Conservation (phyloP, 75 land plant genomes). For the Ceratopteris richardii region DNA sequence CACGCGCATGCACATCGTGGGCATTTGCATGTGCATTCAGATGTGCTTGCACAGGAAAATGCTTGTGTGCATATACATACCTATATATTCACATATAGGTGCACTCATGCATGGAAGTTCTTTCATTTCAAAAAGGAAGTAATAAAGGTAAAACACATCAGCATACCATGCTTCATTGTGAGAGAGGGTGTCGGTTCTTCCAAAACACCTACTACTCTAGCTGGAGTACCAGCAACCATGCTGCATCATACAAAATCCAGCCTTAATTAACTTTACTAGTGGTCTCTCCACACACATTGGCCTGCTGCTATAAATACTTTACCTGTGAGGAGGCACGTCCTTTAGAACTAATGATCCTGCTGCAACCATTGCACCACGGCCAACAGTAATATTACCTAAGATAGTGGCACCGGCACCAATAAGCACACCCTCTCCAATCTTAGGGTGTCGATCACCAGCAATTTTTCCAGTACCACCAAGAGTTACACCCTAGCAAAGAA, state of each 20-base stretch:
- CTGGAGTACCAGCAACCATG: slow-evolving; percentile 83
- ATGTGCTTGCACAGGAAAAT: no score
- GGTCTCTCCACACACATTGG: no score
- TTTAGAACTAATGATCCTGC: slow-evolving; percentile 86
- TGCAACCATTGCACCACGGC: slow-evolving; percentile 84
- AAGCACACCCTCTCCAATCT: slow-evolving; percentile 71
- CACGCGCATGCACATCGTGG: no score
- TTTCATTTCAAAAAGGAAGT: no score
- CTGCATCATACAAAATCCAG: slow-evolving; percentile 21
- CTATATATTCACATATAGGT: no score
- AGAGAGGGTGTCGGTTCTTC: slow-evolving; percentile 67
- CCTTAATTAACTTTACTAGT: no score
- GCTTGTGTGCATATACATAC: no score
- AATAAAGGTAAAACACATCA: no score
- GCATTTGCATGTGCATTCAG: no score
- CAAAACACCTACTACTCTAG: slow-evolving; percentile 60
- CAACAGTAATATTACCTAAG: slow-evolving; percentile 79
- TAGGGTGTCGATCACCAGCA: slow-evolving; percentile 85
- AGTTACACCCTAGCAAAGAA: slow-evolving; percentile 79
- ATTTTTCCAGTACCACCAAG: slow-evolving; percentile 85
- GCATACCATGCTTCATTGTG: slow-evolving; percentile 90
- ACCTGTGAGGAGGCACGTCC: slow-evolving; percentile 78
- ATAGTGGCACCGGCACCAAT: slow-evolving; percentile 85
- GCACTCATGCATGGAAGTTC: no score
- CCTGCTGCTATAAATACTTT: no score